Evolutionary conservation across 2,329 filamentous ascomycete species (phyloP), one percentile per base, ranked within the genome.

Genomic region (Penicillium sumatraense): DNA sequence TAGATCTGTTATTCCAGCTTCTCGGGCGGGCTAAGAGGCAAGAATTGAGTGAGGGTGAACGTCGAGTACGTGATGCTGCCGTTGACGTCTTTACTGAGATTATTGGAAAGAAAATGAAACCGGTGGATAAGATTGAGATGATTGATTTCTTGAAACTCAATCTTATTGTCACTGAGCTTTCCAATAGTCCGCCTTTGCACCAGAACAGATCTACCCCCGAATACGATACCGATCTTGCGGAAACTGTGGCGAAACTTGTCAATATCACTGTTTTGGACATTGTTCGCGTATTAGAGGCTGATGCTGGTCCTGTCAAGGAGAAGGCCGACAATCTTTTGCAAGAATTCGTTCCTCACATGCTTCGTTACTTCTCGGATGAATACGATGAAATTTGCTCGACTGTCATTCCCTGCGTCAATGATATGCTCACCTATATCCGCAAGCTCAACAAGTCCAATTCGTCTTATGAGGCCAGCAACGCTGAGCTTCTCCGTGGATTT

Each of bases 361-460:
- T 99, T 48, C 90, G 93, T 35, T 97, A 97, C 80, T 97, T 99
- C 77, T 90, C 92, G 21, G 95, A 99, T 74, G 93, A 99, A 71
- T 99, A 96, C 73, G 95, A 99, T 74, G 95, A 99, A 78, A 89
- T 99, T 64, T 98, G 95, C 80, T 96, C 93, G 31, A 95, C 91
- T 11, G 91, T 98, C 55, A 96, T 99, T 58, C 90, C 93, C 20
- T 93, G 91, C 33, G 85, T 98, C 52, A 96, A 91, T 46, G 96
- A 99, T 68, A 84, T 98, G 46, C 84, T 99, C 57, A 92, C 91
- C 24, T 93, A 96, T 72, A 84, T 98, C 61, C 89, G 95, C 54
- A 96, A 93, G 74, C 81, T 92, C 33, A 84, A 88, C 59, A 86
- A 84, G 67, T 73, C 77, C 49, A 83, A 80, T 31, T 80, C 81